These are phyloP conservation scores for Fusarium caatingaense DNA, from an alignment of 2,329 filamentous ascomycete genomes.

Conservation along the genomic window DNA sequence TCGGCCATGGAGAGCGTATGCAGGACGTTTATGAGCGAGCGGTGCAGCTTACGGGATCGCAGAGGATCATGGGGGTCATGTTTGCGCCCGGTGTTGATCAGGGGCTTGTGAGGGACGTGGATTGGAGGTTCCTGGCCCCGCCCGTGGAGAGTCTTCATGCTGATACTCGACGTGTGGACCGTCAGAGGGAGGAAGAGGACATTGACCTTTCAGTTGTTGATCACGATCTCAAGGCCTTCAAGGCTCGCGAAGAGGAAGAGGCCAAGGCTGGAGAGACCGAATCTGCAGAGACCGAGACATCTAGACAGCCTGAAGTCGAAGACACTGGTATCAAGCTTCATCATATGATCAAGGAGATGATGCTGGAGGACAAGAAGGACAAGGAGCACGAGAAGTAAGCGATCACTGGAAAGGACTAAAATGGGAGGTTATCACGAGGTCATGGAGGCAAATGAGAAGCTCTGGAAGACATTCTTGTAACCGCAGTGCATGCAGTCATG, in stretches of 20 bases:
- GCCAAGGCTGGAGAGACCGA: no score
- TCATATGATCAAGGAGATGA: background rate
- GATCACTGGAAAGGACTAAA: rapidly evolving
- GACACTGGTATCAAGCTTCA: background rate
- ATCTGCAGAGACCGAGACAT: background rate
- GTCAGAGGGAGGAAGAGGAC: no score
- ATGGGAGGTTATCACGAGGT: rapidly evolving
- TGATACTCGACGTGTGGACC: background rate
- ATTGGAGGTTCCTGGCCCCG: slow-evolving; percentile 19
- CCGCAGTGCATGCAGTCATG: rapidly evolving
- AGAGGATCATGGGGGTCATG: slow-evolving; percentile 16
- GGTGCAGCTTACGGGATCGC: background rate
- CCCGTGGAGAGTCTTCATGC: background rate
- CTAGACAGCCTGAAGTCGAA: background rate
- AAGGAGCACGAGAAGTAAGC: background rate
- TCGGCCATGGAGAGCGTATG: background rate
- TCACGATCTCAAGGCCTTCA: background rate
- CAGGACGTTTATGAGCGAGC: background rate
- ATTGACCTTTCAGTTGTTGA: no score
- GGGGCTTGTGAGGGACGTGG: background rate
- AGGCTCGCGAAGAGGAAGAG: background rate
- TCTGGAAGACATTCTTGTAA: background rate
- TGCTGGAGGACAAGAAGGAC: background rate
- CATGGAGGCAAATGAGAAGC: rapidly evolving
- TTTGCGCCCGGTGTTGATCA: slow-evolving; percentile 8